These are phyloP conservation scores for Candida gorgasii DNA, from an alignment of 805 yeast genomes.

Conservation along the genomic window DNA sequence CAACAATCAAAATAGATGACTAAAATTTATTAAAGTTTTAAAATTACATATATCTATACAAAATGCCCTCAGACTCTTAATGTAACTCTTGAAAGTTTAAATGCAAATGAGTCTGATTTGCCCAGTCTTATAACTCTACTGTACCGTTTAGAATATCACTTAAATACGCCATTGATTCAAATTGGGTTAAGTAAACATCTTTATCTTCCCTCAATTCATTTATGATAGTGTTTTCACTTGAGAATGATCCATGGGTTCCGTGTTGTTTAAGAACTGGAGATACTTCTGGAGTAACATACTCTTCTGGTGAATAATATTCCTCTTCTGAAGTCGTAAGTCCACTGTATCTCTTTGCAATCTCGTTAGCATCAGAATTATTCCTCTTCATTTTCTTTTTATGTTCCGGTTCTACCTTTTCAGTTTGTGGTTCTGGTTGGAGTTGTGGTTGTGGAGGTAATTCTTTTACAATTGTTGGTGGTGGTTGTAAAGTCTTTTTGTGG, in stretches of 20 bases:
- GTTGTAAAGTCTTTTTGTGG: not conserved
- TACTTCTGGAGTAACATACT: constrained; percentile 18
- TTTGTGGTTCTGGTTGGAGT: not conserved
- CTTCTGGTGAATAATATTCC: constrained; percentile 35
- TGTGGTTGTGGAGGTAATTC: too few relatives aligned
- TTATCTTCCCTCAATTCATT: constrained; percentile 13
- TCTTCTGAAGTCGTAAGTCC: constrained; percentile 27
- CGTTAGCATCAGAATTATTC: constrained; percentile 9
- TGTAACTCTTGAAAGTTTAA: too few relatives aligned
- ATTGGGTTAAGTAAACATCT: constrained; percentile 17
- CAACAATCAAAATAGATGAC: not conserved
- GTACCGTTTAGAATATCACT: constrained; percentile 33
- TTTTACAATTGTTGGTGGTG: too few relatives aligned
- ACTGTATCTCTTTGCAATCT: constrained; percentile 11
- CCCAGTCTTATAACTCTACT: constrained; percentile 7
- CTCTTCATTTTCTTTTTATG: not conserved
- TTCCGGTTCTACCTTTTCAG: not conserved
- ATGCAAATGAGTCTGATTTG: too few relatives aligned
- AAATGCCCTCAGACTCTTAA: too few relatives aligned
- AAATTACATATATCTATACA: not conserved
- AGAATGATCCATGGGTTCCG: constrained; percentile 14
- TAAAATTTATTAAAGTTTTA: not conserved
- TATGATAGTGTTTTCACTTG: constrained; percentile 19
- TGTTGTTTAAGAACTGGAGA: constrained; percentile 4
- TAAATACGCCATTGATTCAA: constrained; percentile 33